Percentiles rank a stretch among this genome's conserved stretches.
These are phyloP conservation scores for Ogataea ramenticola DNA, from an alignment of 805 yeast genomes.

Conservation along the genomic window DNA sequence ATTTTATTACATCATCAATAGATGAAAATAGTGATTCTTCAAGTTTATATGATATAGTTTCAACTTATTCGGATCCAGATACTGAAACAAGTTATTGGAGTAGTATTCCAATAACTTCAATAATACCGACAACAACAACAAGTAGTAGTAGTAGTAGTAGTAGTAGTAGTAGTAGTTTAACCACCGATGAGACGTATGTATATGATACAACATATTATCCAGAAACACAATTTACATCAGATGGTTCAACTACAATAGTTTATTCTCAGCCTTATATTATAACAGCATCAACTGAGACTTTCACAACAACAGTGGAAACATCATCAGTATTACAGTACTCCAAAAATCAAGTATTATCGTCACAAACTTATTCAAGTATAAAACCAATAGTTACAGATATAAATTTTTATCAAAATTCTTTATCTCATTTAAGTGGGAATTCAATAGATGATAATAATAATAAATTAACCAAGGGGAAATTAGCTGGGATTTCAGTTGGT, in stretches of 20 bases:
- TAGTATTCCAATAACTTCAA: too few relatives aligned
- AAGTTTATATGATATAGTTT: neutral
- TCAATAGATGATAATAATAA: too few relatives aligned
- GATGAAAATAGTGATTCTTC: neutral
- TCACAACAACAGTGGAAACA: slow-evolving; percentile 13
- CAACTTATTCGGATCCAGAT: neutral
- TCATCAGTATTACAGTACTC: neutral
- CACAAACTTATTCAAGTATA: slow-evolving; percentile 6
- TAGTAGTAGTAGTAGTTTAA: too few relatives aligned
- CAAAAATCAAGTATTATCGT: neutral
- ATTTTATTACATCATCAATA: too few relatives aligned
- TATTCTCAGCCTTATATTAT: slow-evolving; percentile 24
- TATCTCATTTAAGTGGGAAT: neutral
- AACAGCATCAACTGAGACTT: slow-evolving; percentile 19
- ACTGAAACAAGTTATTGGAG: too few relatives aligned
- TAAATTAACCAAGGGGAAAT: slow-evolving; percentile 13
- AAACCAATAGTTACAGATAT: slow-evolving; percentile 23
- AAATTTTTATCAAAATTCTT: slow-evolving; percentile 9
- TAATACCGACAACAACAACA: too few relatives aligned
- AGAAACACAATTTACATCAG: neutral
- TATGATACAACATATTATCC: neutral
- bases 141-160: too few relatives aligned
- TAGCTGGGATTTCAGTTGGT: slow-evolving; percentile 24
- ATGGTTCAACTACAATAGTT: neutral
- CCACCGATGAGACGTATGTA: too few relatives aligned